Percentiles rank a stretch among this genome's conserved stretches.
Conservation (phyloP, 129 eudicot species). For the Pittosporum tobira region DNA sequence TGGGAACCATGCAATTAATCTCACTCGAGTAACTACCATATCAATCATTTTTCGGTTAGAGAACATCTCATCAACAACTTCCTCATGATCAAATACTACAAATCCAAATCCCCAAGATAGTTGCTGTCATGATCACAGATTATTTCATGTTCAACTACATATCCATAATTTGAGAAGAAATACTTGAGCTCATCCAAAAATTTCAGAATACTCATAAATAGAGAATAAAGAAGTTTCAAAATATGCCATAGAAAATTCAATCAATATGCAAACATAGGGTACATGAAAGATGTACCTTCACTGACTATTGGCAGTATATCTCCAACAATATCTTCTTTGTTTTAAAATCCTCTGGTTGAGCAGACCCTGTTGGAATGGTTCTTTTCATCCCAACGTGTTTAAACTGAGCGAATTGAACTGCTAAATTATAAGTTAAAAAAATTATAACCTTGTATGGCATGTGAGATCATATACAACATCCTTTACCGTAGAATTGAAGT, state of each 20-base stretch:
- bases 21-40: slow-evolving; percentile 34
- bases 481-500: too few species aligned
- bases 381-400: slow-evolving; percentile 28
- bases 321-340: slow-evolving; percentile 34
- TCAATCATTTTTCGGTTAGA: slow-evolving; percentile 30
- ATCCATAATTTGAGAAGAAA: slow-evolving; percentile 29
- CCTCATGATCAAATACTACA: slow-evolving; percentile 28
- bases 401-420: background rate
- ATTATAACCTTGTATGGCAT: too few species aligned
- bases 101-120: slow-evolving; percentile 34
- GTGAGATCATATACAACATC: too few species aligned
- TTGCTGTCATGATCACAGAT: slow-evolving; percentile 31
- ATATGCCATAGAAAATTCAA: background rate
- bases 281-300: slow-evolving; percentile 16
- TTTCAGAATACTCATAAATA: background rate
- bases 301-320: slow-evolving; percentile 23
- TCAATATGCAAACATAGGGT: background rate
- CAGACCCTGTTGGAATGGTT: slow-evolving; percentile 31
- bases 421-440: too few species aligned
- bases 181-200: slow-evolving; percentile 27
- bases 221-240: background rate
- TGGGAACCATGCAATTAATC: slow-evolving; percentile 8
- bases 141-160: slow-evolving; percentile 29
- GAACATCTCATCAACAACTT: slow-evolving; percentile 30
- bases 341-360: slow-evolving; percentile 28